Base-by-base conservation (phyloP, 169 alveolate genomes). In the Amoebophrya sp. region DNA sequence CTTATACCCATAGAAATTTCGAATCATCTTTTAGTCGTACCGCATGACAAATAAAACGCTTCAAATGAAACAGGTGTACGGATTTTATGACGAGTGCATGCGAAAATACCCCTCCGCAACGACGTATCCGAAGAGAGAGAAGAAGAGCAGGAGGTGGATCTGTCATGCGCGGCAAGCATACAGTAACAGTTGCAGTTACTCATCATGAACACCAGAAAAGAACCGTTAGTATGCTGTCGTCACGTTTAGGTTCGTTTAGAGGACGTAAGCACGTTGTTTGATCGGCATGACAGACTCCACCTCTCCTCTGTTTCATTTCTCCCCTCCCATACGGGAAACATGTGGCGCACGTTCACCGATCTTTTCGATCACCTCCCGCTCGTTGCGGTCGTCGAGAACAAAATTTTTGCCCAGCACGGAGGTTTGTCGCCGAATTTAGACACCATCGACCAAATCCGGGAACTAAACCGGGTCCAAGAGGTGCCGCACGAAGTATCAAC, bases 401-500 rank as follows among this genome's bases (percentile, higher is more conserved):
- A 97, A 92, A 96, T 97, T 66, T 98, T 98, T 95, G 98, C 99
- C 94, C 99, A 99, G 29, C 99, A 99, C 95, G 99, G 99, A 0
- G 99, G 99, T 0, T 96, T 98, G 32, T 98, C 99, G 25, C 99
- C 99, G 3, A 95, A 97, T 91, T 40, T 93, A 1, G 92, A 89
- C 40, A 77, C 94, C 0, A 92, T 93, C 32, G 94, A 92, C 77
- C 89, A 89, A 23, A 91, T 93, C n/a, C 93, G 93, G 0, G 41
- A n/a, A 25, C 83, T 25, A 7, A 3, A 66, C 83, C 83, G 83
- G 40, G 92, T 94, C 14, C 96, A 97, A 93, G 99, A 99, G 95
- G 99, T 99, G 33, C 99, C 99, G 2, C 99, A 98, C 94, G 99
- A 98, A 94, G n/a, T n/a, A n/a, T n/a, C n/a, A n/a, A n/a, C n/a